Percentiles rank a stretch among this genome's conserved stretches.
These are phyloP conservation scores for Bipolaris cookei DNA, from an alignment of 2,329 filamentous ascomycete species.

Conservation along the genomic window DNA sequence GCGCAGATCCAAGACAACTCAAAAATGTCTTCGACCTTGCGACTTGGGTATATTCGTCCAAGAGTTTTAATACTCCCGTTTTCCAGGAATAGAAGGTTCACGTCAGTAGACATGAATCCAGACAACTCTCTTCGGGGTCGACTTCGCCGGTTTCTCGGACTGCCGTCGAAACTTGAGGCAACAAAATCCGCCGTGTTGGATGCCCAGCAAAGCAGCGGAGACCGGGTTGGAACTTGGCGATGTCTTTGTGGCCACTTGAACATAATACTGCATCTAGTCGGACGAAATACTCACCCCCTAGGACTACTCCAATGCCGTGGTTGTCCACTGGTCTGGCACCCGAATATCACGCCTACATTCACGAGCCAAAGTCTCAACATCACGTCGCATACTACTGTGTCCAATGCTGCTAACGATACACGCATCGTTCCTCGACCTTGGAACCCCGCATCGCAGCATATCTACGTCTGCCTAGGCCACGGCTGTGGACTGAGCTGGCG, in stretches of 20 bases:
- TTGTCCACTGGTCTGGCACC: conserved; percentile 3
- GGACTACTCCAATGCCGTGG: not conserved
- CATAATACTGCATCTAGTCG: not conserved
- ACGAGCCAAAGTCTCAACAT: not conserved
- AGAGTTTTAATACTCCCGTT: not conserved
- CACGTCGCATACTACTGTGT: not conserved
- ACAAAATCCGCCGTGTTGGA: not conserved
- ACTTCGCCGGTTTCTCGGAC: not conserved
- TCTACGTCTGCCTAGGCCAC: not conserved
- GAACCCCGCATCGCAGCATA: not conserved
- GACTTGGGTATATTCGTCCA: not conserved
- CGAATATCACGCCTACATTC: not conserved
- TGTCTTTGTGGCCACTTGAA: conserved; percentile 3
- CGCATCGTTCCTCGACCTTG: not conserved
- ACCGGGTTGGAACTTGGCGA: not conserved
- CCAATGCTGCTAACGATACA: not conserved
- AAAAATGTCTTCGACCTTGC: not conserved
- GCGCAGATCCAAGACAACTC: not conserved
- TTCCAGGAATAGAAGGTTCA: not conserved
- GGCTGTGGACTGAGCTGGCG: conserved; percentile 3
- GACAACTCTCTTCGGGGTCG: not conserved
- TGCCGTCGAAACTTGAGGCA: not conserved
- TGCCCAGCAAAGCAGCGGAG: not conserved
- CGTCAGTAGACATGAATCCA: not conserved
- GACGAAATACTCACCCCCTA: not conserved